Percentiles rank a stretch among this genome's conserved stretches.
Conservation (phyloP, 441 rosid species). For the Pelargonium cotyledonis region DNA sequence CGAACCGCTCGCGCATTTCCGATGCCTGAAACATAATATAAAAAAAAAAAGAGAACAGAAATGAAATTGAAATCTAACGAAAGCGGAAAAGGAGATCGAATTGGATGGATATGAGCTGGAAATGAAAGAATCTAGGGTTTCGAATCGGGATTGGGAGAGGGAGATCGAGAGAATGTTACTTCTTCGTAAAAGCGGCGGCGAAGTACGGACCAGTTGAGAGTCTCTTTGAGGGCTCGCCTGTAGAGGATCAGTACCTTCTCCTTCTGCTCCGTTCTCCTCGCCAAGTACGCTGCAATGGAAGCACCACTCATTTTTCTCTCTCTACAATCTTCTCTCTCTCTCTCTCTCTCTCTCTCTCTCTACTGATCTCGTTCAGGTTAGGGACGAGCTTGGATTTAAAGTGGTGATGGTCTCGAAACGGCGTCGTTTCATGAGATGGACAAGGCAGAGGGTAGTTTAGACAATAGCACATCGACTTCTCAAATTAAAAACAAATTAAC, state of each 20-base stretch:
- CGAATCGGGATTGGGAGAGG: background rate
- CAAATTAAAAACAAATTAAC: too few species aligned
- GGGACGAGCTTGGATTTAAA: too few species aligned
- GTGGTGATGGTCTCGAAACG: too few species aligned
- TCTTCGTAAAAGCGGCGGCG: slow-evolving; percentile 87
- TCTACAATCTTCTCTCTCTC: slow-evolving; percentile 16
- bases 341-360: slow-evolving; percentile 5
- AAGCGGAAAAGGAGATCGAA: background rate
- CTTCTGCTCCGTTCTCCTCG: slow-evolving; percentile 83
- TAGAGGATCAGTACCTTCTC: slow-evolving; percentile 88
- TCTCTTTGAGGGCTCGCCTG: slow-evolving; percentile 86
- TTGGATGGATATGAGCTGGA: background rate
- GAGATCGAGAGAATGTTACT: slow-evolving; percentile 30
- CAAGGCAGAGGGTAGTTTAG: too few species aligned
- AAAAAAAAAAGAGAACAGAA: background rate
- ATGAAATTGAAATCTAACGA: background rate
- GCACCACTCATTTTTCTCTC: slow-evolving; percentile 56
- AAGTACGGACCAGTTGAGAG: slow-evolving; percentile 95
- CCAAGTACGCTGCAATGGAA: slow-evolving; percentile 59
- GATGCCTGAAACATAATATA: slow-evolving; percentile 45
- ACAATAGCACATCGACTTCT: too few species aligned
- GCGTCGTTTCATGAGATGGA: too few species aligned
- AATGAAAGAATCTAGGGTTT: background rate
- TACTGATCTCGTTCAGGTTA: background rate
- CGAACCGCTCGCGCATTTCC: slow-evolving; percentile 70